Evolutionary conservation across 106 monocot genomes (phyloP), one percentile per base, ranked within the genome.

Genomic region (Xerophyta viscosa): DNA sequence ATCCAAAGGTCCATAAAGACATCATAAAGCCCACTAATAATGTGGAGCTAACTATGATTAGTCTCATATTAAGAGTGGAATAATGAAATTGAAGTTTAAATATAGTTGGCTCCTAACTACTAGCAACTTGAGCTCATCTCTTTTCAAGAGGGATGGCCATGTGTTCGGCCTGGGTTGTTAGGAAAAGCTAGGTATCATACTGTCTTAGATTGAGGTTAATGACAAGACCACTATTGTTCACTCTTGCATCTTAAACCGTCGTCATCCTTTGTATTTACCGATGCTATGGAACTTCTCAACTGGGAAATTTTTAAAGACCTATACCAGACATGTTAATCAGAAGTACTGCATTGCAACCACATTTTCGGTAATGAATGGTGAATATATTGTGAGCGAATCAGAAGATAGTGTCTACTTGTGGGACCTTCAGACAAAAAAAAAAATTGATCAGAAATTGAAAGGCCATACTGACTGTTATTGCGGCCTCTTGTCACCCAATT

Each of bases 341-440:
- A 72, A 66, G 33, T 85, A 52, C 57, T 85, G 84, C 65, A 76
- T 79, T 43, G 71, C 79, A 39, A 52, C 79, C 1, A 54, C 76
- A 33, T 85, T 85, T 51, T 85, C 84, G 25, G 52, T 85, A 11
- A 79, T 75, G 18, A 72, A 65, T 58, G 79, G 79, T 5, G 79
- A 85, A 50, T 85, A 79, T 56, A 69, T 85, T n/a, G 72, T 85
- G 42, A 85, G 84, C 27, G 84, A 79, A 20, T 85, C 84, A 0
- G 84, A 85, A 71, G 84, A 79, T 57, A 83, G 66, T 44, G 58
- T 83, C 1, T 77, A 83, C 52, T 41, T 83, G 31, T 85, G 79
- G 79, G 84, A 85, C 14, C 75, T 85, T 37, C 84, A 85, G 37
- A 43, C 61, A 29, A 71, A 68, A 54, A 85, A 62, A 25, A 41